phyloP scores from a whole-genome alignment of 345 rosid genomes.

The Odontarrhena argentea region DNA sequence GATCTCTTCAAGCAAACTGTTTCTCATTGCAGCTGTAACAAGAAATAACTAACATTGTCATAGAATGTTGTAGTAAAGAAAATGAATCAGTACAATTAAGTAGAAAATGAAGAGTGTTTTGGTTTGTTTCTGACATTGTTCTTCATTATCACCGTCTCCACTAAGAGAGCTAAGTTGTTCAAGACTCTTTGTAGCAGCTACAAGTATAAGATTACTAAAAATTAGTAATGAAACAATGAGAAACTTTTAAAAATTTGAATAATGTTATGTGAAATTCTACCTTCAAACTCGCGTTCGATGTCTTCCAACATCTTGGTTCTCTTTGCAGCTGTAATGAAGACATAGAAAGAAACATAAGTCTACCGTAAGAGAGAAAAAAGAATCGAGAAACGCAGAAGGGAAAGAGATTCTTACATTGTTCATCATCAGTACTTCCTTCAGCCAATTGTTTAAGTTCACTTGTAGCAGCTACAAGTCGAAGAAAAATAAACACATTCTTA shows the following conservation, averaged over 20 bases:
- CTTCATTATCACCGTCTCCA: slow-evolving; percentile 5
- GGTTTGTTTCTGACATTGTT: slow-evolving; percentile 25
- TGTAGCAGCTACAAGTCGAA: slow-evolving; percentile 26
- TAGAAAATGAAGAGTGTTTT: not conserved
- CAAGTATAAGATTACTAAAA: not conserved
- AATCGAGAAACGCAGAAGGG: not conserved
- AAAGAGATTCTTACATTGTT: slow-evolving; percentile 17
- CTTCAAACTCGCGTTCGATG: slow-evolving; percentile 36
- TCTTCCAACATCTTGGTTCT: slow-evolving; percentile 28
- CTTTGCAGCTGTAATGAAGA: slow-evolving; percentile 29
- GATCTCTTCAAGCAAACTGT: slow-evolving; percentile 29
- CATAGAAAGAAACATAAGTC: slow-evolving; percentile 12
- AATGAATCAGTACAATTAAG: not conserved
- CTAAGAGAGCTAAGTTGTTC: not conserved
- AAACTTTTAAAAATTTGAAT: not conserved
- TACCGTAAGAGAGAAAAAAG: not conserved
- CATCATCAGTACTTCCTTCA: slow-evolving; percentile 28
- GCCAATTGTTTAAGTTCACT: slow-evolving; percentile 9
- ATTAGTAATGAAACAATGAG: not conserved
- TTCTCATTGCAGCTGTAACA: slow-evolving; percentile 30
- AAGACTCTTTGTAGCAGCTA: slow-evolving; percentile 30
- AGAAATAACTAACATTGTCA: not conserved
- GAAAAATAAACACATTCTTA: not conserved
- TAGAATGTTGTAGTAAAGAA: not conserved
- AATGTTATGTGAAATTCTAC: slow-evolving; percentile 4